Evolutionary conservation across 1,284 basidiomycete genomes (phyloP), one percentile per base, ranked within the genome.

Genomic region (Serendipita sp.): DNA sequence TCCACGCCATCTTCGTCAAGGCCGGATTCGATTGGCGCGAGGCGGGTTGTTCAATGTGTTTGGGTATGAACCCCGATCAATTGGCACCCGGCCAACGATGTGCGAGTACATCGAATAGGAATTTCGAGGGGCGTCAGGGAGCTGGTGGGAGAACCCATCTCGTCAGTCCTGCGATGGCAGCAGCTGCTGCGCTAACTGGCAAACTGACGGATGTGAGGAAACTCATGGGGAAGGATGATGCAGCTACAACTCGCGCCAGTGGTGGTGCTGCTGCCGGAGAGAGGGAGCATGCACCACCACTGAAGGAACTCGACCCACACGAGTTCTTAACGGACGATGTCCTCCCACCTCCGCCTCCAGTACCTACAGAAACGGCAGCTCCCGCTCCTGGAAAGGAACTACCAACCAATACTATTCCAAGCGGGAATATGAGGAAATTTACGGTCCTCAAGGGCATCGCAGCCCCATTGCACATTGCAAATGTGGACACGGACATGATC

Each of bases 1-100:
- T 97, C 65, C 93, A 96, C 70, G 81, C 80, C 63, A 78, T 97
- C 70, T 94, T 97, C 80, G 92, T 86, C 74, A 88, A 91, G 61
- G 93, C 93, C 32, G 94, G 94, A 22, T 97, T 96, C 70, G 94
- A 97, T 73, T 97, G 93, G 93, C 83, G 93, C 64, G 94, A 97
- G 75, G 94, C 94, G 34, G 93, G 93, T 35, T 97, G 93, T 73
- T 97, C 94, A 35, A 97, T 97, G 94, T 97, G 93, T 75, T 74
- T 97, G 66, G 94, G 93, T 49, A 97, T 97, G 94, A 97, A 97
- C 75, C 91, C 93, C 8, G 93, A 97, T 75, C 92, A 95, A 74
- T 79, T 97, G 61, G 78, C 82, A 42, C 91, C 92, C 2, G 87
- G 88, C 58, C 90, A 97, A 74, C 88, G 94, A 61, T 97, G 93